Evolutionary conservation across 192 early-diverging fungal genomes (phyloP), one percentile per base, ranked within the genome.

Genomic region (Entomortierella beljakovae): DNA sequence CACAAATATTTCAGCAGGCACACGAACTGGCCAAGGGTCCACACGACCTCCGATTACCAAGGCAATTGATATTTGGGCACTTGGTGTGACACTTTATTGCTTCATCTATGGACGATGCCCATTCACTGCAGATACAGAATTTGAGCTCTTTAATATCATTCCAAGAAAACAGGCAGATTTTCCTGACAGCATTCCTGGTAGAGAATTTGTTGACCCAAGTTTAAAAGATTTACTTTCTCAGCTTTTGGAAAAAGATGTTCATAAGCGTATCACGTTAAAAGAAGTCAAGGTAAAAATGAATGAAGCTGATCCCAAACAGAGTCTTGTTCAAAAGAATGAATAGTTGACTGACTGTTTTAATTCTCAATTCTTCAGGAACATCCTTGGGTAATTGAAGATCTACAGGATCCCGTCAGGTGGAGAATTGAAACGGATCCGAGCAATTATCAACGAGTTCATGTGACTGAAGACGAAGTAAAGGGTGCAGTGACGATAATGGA

Each of bases 21-120:
- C 26, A 13, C n/a, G n/a, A n/a, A 34, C 48, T 32, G 23, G 49
- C 32, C 56, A 67, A n/a, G 32, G 29, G 18, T 55, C 35, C 16
- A 48, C 57, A 32, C 80, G 63, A 28, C 84, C 75, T 66, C 87
- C 86, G 11, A 90, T 93, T 25, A 92, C 92, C 43, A 93, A 93
- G 49, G 93, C 94, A 0, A 99, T 99, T 51, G 98, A 99, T 79
- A 90, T 99, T 15, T 99, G 98, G 98, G 98, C 98, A 43, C 87
- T 98, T 68, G 98, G 98, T 0, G 97, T 98, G 26, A 98, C 95
- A 9, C 87, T 99, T n/a, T 99, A 95, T 83, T 98, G 97, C 70
- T 84, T 99, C 37, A 82, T 97, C 7, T 98, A 91, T 84, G 98
- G 98, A 16, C 81, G 86, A 54, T 94, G 96, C 64, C 98, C 98